Evolutionary conservation across 306 rosid genomes (phyloP), one percentile per base, ranked within the genome.

Genomic region (Bauhinia variegata): DNA sequence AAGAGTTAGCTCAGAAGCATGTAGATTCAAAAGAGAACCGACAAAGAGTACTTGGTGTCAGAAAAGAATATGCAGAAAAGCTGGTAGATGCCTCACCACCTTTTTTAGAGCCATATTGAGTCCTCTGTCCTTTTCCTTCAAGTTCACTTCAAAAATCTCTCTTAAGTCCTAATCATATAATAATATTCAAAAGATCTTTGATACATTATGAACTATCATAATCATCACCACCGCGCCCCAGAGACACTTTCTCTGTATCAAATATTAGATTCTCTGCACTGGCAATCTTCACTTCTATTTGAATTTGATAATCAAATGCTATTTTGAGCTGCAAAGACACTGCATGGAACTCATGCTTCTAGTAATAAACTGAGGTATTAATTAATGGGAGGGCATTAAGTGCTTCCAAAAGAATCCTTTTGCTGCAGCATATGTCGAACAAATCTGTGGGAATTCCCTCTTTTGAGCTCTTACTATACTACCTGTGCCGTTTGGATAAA

Each of bases 31-130:
- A 65, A 38, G 67, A 56, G 57, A 63, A 50, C 77, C 82, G 79
- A 82, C 79, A 72, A 72, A 79, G 58, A 16, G 60, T 49, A 59
- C 43, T 15, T 63, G 60, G 66, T 72, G 66, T 72, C 68, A 73
- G 49, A 65, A 75, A 44, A 42, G 63, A 44, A 76, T 44, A 41
- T 18, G 57, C 36, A 80, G 51, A 81, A 78, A 75, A 80, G 82
- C 79, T 63, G 74, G 34, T 42, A 65, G 83, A 79, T 80, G 67
- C 74, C 83, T 65, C 63, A 41, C 31, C 6, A 60, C 10, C 36
- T 14, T 34, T 61, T 54, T 14, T 38, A 50, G 9, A 17, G 14
- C 9, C 71, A 63, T 72, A 60, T 53, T 58, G 57, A 47, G 68
- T 53, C 55, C 69, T 59, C 44, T 76, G 53, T 72, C 71, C 39